These are phyloP conservation scores for Asclepias syriaca DNA, from an alignment of 257 asterid genomes.

Conservation along the genomic window DNA sequence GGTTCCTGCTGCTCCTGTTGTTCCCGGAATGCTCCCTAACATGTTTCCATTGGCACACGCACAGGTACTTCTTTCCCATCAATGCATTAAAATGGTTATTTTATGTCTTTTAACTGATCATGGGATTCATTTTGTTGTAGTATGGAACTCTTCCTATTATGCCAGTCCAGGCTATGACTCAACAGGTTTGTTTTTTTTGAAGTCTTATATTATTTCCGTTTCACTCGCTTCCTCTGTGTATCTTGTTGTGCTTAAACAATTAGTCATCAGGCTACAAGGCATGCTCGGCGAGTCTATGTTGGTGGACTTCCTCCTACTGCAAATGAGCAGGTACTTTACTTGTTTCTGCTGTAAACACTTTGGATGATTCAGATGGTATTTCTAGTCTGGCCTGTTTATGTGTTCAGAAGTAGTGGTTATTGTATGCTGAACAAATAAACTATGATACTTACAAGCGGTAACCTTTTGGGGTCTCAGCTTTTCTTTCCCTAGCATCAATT, in stretches of 20 bases:
- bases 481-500: not conserved
- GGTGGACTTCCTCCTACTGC: constrained; percentile 98
- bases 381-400: not conserved
- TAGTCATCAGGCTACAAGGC: constrained; percentile 80
- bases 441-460: not conserved
- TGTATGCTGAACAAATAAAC: not conserved
- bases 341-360: constrained; percentile 4
- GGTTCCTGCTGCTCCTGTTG: constrained; percentile 48
- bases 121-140: constrained; percentile 7
- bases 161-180: constrained; percentile 70
- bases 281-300: constrained; percentile 96
- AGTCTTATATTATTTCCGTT: not conserved
- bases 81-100: not conserved
- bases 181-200: constrained; percentile 53
- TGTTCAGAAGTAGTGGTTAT: not conserved
- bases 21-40: constrained; percentile 82
- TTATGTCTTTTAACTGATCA: not conserved
- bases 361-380: not conserved
- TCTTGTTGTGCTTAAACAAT: constrained; percentile 6
- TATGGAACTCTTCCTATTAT: constrained; percentile 13
- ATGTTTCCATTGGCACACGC: constrained; percentile 69
- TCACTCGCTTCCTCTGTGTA: not conserved
- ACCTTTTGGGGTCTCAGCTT: not conserved
- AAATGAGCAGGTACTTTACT: constrained; percentile 70
- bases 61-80: constrained; percentile 41